A percentile compares a stretch with the other conserved stretches of the same genome.
These are phyloP conservation scores for Symbiodinium pilosum DNA, from an alignment of 73 alveolate genomes.

Conservation along the genomic window DNA sequence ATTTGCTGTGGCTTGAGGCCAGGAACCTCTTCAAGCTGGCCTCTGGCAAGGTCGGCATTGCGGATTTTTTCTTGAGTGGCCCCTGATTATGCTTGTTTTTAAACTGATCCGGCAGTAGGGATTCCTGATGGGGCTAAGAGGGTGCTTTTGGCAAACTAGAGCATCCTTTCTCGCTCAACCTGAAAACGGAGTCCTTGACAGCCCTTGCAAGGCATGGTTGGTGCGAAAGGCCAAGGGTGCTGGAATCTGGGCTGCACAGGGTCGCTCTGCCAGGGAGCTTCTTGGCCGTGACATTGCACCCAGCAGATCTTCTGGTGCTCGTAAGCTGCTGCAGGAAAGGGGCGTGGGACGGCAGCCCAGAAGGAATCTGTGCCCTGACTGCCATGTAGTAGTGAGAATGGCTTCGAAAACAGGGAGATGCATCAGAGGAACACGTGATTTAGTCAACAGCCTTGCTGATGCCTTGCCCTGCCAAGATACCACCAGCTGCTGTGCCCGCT, in stretches of 20 bases:
- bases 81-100: no score
- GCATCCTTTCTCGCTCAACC: no score
- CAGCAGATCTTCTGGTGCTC: no score
- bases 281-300: no score
- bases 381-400: background rate
- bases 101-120: no score
- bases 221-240: conserved; percentile 88
- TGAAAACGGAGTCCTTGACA: background rate
- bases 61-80: no score
- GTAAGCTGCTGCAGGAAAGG: conserved; percentile 46
- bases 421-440: no score
- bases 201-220: conserved; percentile 30
- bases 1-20: background rate
- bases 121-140: background rate
- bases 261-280: background rate
- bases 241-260: background rate
- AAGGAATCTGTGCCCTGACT: background rate
- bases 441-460: background rate
- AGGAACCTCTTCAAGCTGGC: conserved; percentile 63
- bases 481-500: conserved; percentile 39
- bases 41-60: conserved; percentile 84
- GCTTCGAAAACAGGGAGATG: background rate
- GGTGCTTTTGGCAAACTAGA: background rate
- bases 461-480: background rate
- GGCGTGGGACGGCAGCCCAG: conserved; percentile 23